These are phyloP conservation scores for Trichoderma pleuroti DNA, from an alignment of 2,329 filamentous ascomycete species.

Conservation along the genomic window DNA sequence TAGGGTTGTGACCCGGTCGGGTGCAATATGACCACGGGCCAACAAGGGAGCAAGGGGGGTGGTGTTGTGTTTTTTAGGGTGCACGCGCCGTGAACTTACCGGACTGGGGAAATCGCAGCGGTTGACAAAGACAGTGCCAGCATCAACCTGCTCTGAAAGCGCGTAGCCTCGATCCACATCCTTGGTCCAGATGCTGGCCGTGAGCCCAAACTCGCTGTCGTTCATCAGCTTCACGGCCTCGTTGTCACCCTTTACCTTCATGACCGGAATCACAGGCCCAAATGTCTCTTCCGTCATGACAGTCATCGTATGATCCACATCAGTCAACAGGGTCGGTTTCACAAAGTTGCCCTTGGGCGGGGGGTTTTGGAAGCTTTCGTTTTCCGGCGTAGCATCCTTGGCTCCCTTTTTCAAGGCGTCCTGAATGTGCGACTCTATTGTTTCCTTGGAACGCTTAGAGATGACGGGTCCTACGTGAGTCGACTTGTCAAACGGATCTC, in stretches of 20 bases:
- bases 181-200: slow-evolving; percentile 97
- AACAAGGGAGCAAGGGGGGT: slow-evolving; percentile 1
- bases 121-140: slow-evolving; percentile 95
- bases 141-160: slow-evolving; percentile 77
- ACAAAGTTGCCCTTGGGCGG: slow-evolving; percentile 84
- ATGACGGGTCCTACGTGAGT: slow-evolving; percentile 89
- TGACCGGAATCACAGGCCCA: slow-evolving; percentile 84
- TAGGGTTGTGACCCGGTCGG: neutral
- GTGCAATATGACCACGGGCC: neutral
- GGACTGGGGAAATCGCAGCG: slow-evolving; percentile 88
- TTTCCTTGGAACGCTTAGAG: slow-evolving; percentile 71
- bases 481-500: slow-evolving; percentile 75
- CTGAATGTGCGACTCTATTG: slow-evolving; percentile 73
- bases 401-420: slow-evolving; percentile 83
- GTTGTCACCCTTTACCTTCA: slow-evolving; percentile 76
- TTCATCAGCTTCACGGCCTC: slow-evolving; percentile 89
- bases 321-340: slow-evolving; percentile 75
- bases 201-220: slow-evolving; percentile 88
- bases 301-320: slow-evolving; percentile 76
- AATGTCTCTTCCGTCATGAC: slow-evolving; percentile 96
- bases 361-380: slow-evolving; percentile 68
- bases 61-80: neutral
- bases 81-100: slow-evolving; percentile 51
- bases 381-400: slow-evolving; percentile 77
- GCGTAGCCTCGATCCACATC: slow-evolving; percentile 72